A percentile compares a stretch with the other conserved stretches of the same genome.
Evolutionary conservation across 345 rosid species (phyloP).

Genomic region (Balakata baccata): DNA sequence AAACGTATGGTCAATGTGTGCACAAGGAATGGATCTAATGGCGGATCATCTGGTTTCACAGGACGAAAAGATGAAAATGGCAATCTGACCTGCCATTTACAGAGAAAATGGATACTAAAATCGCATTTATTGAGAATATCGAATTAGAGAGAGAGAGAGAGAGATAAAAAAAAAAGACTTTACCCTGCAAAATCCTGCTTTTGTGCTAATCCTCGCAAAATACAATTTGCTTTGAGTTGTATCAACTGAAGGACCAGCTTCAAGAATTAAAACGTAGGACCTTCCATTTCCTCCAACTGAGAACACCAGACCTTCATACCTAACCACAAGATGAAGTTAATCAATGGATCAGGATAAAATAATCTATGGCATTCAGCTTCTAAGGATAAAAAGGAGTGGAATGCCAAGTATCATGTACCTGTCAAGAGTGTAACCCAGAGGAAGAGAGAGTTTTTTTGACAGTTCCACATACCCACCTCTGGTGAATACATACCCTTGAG

Average conservation of each 20-base stretch:
- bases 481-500: slow-evolving; percentile 76
- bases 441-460: slow-evolving; percentile 72
- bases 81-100: slow-evolving; percentile 70
- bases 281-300: slow-evolving; percentile 98
- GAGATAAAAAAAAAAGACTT: slow-evolving; percentile 14
- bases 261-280: slow-evolving; percentile 84
- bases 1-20: slow-evolving; percentile 90
- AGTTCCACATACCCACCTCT: slow-evolving; percentile 95
- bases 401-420: slow-evolving; percentile 40
- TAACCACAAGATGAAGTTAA: slow-evolving; percentile 26
- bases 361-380: neutral
- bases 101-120: neutral
- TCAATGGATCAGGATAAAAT: neutral
- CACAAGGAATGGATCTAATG: slow-evolving; percentile 86
- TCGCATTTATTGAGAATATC: neutral
- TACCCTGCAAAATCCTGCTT: slow-evolving; percentile 93
- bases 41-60: slow-evolving; percentile 92
- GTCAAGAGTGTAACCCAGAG: slow-evolving; percentile 85
- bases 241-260: slow-evolving; percentile 91
- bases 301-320: slow-evolving; percentile 88
- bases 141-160: neutral
- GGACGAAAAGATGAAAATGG: slow-evolving; percentile 95
- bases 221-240: slow-evolving; percentile 80
- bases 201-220: slow-evolving; percentile 84
- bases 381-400: neutral